Percentiles rank a stretch among this genome's conserved stretches.
Conservation (phyloP, 164 flowering plant genomes). For the Pachysandra terminalis region DNA sequence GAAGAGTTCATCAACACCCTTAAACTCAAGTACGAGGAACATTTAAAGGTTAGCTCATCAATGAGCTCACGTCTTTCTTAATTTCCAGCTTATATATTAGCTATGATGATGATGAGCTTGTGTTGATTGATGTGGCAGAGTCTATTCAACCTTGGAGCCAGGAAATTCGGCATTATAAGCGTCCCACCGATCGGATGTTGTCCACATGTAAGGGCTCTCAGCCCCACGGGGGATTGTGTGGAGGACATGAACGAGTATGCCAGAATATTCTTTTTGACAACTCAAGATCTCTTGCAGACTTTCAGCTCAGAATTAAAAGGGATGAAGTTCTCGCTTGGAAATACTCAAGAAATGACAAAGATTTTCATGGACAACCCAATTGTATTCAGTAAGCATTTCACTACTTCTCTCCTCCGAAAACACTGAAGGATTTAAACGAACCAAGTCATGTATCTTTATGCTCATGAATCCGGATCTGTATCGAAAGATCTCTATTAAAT, state of each 20-base stretch:
- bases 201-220: slow-evolving; percentile 32
- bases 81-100: neutral
- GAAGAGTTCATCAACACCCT: too few relatives aligned
- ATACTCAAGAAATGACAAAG: slow-evolving; percentile 40
- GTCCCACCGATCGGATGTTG: slow-evolving; percentile 54
- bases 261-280: slow-evolving; percentile 15
- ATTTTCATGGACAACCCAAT: slow-evolving; percentile 28
- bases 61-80: neutral
- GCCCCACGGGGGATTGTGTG: slow-evolving; percentile 28
- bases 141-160: slow-evolving; percentile 38
- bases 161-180: slow-evolving; percentile 46
- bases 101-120: neutral
- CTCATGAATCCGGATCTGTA: too few relatives aligned
- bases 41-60: slow-evolving; percentile 41
- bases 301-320: too few relatives aligned
- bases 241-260: slow-evolving; percentile 33
- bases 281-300: too few relatives aligned
- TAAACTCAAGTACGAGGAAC: slow-evolving; percentile 29
- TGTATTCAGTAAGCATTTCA: slow-evolving; percentile 29
- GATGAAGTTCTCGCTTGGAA: slow-evolving; percentile 51
- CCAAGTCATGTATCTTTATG: too few relatives aligned
- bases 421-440: too few relatives aligned
- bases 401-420: too few relatives aligned
- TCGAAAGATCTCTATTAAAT: too few relatives aligned
- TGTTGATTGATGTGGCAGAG: slow-evolving; percentile 24